Percentiles rank a stretch among this genome's conserved stretches.
These are phyloP conservation scores for Lasiodiplodia hormozganensis DNA, from an alignment of 2,329 filamentous ascomycete genomes.

Conservation along the genomic window DNA sequence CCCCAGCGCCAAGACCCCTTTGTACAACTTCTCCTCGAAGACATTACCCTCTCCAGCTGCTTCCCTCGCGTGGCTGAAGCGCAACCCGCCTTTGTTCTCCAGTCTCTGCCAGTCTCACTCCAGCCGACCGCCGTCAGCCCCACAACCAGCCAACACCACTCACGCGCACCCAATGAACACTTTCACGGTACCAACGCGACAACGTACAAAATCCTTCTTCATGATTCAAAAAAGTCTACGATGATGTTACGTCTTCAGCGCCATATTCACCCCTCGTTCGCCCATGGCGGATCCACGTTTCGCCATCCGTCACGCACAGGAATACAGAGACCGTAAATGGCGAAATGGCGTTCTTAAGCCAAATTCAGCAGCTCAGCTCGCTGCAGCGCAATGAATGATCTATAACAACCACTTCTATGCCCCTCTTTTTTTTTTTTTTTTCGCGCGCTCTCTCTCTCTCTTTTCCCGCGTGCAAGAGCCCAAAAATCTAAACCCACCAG, in stretches of 20 bases:
- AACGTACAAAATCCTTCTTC: background rate
- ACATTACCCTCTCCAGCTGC: background rate
- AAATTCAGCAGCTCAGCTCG: background rate
- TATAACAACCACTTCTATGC: background rate
- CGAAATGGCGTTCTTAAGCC: background rate
- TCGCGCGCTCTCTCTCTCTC: no score
- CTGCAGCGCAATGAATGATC: background rate
- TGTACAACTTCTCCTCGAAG: background rate
- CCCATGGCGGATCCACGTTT: background rate
- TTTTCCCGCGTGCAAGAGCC: no score
- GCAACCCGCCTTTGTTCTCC: background rate
- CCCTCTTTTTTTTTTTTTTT: no score
- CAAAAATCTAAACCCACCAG: background rate
- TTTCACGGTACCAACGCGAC: background rate
- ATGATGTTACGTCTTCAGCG: background rate
- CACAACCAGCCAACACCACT: background rate
- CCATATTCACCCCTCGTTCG: background rate
- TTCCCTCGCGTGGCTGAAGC: background rate
- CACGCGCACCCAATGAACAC: background rate
- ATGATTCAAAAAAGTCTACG: background rate
- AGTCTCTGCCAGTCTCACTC: background rate
- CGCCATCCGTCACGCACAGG: background rate
- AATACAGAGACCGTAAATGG: background rate
- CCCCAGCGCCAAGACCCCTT: background rate
- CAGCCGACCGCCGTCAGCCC: background rate